Evolutionary conservation across 371 early-diverging fungal genomes (phyloP).

Genomic region (Apophysomyces elegans): DNA sequence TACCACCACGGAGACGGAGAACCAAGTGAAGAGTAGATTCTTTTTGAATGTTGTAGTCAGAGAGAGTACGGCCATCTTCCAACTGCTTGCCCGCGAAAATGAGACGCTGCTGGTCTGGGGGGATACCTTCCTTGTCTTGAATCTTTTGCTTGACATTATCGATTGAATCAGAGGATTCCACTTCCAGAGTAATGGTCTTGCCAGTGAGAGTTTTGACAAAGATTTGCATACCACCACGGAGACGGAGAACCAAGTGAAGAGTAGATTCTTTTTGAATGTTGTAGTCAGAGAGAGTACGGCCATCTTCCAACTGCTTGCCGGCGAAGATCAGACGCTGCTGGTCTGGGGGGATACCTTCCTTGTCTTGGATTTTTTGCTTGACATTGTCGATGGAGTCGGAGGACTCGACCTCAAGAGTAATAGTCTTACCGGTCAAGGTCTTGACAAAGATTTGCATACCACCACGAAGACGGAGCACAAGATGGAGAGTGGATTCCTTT

Average conservation of each 20-base stretch:
- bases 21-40: constrained; percentile 94
- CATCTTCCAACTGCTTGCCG: constrained; percentile 93
- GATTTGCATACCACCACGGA: constrained; percentile 75
- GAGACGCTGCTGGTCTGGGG: constrained; percentile 86
- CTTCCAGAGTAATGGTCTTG: constrained; percentile 93
- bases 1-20: constrained; percentile 87
- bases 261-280: constrained; percentile 83
- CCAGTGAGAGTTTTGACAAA: constrained; percentile 87
- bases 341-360: constrained; percentile 96
- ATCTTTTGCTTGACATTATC: constrained; percentile 93
- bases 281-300: constrained; percentile 67
- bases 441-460: constrained; percentile 56
- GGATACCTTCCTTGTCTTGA: constrained; percentile 96
- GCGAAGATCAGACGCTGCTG: constrained; percentile 96
- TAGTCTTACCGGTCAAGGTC: constrained; percentile 93
- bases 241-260: constrained; percentile 89
- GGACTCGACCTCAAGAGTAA: constrained; percentile 91
- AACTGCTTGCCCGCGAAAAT: constrained; percentile 88
- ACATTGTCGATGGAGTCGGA: constrained; percentile 90
- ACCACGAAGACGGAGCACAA: constrained; percentile 95
- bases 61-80: constrained; percentile 79
- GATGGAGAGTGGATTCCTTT: constrained; percentile 95
- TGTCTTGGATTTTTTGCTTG: constrained; percentile 93
- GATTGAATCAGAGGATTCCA: constrained; percentile 87
- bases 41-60: constrained; percentile 74